A percentile compares a stretch with the other conserved stretches of the same genome.
These are phyloP conservation scores for Nakazawaea pomicola DNA, from an alignment of 805 yeast species.

Conservation along the genomic window DNA sequence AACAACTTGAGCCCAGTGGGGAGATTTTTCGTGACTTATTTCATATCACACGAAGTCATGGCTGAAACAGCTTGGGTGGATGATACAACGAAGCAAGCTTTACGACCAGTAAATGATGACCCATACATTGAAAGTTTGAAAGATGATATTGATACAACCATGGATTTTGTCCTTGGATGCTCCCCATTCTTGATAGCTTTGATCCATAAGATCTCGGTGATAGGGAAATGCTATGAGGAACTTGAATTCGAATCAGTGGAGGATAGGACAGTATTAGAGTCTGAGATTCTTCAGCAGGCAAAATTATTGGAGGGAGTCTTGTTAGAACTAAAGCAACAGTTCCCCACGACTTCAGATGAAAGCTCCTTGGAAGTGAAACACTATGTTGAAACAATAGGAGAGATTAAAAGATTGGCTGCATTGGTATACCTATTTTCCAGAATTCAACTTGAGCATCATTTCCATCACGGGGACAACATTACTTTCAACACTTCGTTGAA, in stretches of 20 bases:
- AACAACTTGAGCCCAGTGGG: constrained; percentile 27
- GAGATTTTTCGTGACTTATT: constrained; percentile 32
- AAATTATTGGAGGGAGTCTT: constrained; percentile 24
- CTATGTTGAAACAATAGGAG: constrained; percentile 28
- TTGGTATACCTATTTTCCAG: constrained; percentile 31
- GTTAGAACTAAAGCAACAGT: constrained; percentile 19
- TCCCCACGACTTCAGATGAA: constrained; percentile 16
- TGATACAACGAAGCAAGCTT: constrained; percentile 14
- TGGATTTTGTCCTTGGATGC: constrained; percentile 36
- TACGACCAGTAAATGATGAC: constrained; percentile 23
- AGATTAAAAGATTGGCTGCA: constrained; percentile 32
- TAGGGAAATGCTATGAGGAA: constrained; percentile 33
- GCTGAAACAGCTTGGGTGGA: constrained; percentile 37
- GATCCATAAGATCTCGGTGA: constrained; percentile 30
- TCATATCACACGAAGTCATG: constrained; percentile 38
- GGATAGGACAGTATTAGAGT: constrained; percentile 14
- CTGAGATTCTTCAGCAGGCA: constrained; percentile 23
- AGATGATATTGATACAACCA: constrained; percentile 28
- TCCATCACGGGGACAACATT: constrained; percentile 16
- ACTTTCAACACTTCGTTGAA: no score
- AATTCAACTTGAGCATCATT: constrained; percentile 24
- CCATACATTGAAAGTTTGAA: constrained; percentile 27
- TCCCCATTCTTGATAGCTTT: constrained; percentile 32
- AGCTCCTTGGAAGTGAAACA: constrained; percentile 15
- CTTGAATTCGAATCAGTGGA: constrained; percentile 22